These are phyloP conservation scores for Spathaspora boniae DNA, from an alignment of 805 yeast genomes.

Conservation along the genomic window DNA sequence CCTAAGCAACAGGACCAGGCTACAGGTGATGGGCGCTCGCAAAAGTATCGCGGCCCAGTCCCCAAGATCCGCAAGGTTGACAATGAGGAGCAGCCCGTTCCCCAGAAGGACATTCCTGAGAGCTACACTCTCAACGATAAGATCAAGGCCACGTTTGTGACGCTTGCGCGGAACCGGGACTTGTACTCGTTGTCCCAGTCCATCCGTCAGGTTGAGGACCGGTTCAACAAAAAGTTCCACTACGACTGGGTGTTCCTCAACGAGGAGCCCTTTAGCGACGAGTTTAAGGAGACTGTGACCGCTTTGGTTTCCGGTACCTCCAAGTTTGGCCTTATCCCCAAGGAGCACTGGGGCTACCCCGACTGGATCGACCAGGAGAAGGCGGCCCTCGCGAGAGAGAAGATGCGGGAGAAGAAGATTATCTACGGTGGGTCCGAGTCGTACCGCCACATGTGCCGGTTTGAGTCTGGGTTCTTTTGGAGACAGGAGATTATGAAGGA, in stretches of 20 bases:
- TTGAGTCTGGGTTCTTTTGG: constrained; percentile 84
- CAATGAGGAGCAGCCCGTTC: constrained; percentile 6
- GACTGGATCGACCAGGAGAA: constrained; percentile 70
- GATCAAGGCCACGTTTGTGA: constrained; percentile 74
- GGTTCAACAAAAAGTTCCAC: constrained; percentile 74
- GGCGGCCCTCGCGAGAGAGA: constrained; percentile 60
- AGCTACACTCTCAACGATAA: constrained; percentile 17
- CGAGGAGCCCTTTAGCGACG: constrained; percentile 77
- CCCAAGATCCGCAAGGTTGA: constrained; percentile 8
- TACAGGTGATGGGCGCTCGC: background rate
- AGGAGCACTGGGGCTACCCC: constrained; percentile 83
- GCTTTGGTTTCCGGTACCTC: constrained; percentile 72
- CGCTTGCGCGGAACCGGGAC: constrained; percentile 73
- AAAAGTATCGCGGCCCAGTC: constrained; percentile 8
- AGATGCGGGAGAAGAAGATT: constrained; percentile 51
- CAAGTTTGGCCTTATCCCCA: constrained; percentile 74
- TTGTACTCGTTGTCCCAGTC: constrained; percentile 57
- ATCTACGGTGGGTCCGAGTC: constrained; percentile 75
- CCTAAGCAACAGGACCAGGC: background rate
- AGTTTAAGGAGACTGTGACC: constrained; percentile 64
- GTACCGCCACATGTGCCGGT: constrained; percentile 90
- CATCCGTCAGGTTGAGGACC: constrained; percentile 76
- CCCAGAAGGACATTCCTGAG: constrained; percentile 8
- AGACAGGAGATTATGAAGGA: constrained; percentile 68
- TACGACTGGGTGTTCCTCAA: constrained; percentile 95